Evolutionary conservation across 805 yeast species (phyloP), one percentile per base, ranked within the genome.

Genomic region (Teunomyces funiuensis): DNA sequence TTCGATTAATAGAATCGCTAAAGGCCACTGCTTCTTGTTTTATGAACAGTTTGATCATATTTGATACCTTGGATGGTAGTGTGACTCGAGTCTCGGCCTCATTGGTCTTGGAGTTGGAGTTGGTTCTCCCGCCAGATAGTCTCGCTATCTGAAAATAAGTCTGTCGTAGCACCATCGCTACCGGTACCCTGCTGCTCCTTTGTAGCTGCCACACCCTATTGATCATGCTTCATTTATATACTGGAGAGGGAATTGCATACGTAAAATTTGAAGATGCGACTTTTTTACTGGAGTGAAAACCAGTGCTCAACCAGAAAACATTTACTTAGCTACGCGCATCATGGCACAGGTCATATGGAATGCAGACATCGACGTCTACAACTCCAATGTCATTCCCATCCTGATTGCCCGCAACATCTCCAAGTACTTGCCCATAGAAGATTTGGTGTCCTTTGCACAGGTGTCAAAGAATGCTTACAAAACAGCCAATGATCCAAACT

Each of bases 271-370:
- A 17, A 36, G 31, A 18, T 36, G 34, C 34, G 34, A 36, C 26
- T 20, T 27, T 31, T 30, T 20, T 18, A 15, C 28, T 26, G 28
- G 39, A 27, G 30, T 26, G n/a, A 6, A n/a, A n/a, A 16, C 4
- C 8, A 17, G 23, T 22, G 25, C 25, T 11, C 7, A 22, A 22
- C 7, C 25, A 22, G 25, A 22, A 22, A 22, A 22, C 25, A 22
- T 22, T 22, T 8, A 22, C 25, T 9, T 8, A 11, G 25, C 25
- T 6, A 11, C 26, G 19, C 34, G n/a, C 26, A 34, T 15, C 26
- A 69, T 70, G 76, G 67, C 76, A 11, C 71, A 65, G 45, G 74
- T 70, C 40, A 57, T 70, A 43, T 70, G 76, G 76, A 70, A 70
- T 51, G 49, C 70, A 14, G 76, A 70, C 52, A 70, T 70, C 27